These are phyloP conservation scores for Lumnitzera racemosa DNA, from an alignment of 345 rosid species.

Conservation along the genomic window DNA sequence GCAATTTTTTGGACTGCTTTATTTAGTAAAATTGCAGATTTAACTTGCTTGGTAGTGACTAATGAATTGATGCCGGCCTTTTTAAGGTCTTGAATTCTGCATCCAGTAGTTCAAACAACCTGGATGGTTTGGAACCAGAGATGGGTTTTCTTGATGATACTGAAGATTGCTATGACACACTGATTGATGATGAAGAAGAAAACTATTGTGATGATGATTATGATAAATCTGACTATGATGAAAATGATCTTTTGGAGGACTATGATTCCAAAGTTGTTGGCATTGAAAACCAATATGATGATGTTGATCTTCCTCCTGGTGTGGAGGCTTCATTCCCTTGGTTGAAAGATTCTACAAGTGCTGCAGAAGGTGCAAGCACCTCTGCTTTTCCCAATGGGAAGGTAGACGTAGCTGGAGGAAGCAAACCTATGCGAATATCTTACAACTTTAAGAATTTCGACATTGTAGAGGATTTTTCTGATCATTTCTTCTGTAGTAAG, in stretches of 20 bases:
- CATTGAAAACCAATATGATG: conserved; percentile 40
- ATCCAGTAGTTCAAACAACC: conserved; percentile 17
- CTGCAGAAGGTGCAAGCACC: conserved; percentile 7
- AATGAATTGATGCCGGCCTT: conserved; percentile 7
- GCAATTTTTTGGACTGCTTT: no score
- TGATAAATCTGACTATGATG: conserved; percentile 20
- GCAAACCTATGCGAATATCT: conserved; percentile 10
- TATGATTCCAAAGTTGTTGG: conserved; percentile 14
- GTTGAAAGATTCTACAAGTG: conserved; percentile 25
- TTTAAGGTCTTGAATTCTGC: conserved; percentile 22
- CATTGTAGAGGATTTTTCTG: conserved; percentile 43
- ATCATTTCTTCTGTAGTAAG: conserved; percentile 31
- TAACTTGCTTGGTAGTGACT: no score
- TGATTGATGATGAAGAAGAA: conserved; percentile 7
- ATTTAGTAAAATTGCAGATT: no score
- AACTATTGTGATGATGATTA: conserved; percentile 16
- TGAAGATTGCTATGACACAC: no score
- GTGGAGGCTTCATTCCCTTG: conserved; percentile 44
- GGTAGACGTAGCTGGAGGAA: conserved; percentile 12
- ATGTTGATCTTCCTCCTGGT: conserved; percentile 52
- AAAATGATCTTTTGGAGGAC: conserved; percentile 22
- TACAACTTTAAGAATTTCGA: conserved; percentile 36
- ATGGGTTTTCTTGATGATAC: conserved; percentile 7
- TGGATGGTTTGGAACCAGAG: conserved; percentile 27
- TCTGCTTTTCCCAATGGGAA: conserved; percentile 10